Evolutionary conservation across 208 protist species (phyloP), one percentile per base, ranked within the genome.

Genomic region (Leptomonas seymouri): DNA sequence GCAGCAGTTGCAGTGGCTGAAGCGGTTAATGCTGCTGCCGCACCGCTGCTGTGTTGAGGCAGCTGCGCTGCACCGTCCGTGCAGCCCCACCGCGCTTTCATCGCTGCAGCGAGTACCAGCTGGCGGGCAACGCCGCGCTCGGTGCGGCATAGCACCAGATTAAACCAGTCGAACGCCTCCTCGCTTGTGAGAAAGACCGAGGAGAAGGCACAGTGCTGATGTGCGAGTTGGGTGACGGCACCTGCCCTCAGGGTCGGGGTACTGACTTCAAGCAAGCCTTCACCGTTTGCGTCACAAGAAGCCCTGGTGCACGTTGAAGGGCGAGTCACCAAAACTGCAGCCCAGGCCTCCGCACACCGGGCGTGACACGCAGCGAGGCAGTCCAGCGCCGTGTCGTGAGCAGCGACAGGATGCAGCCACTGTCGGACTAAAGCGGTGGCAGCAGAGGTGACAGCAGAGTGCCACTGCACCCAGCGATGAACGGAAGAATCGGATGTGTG

Each of bases 341-440:
- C 49, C 71, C 71, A 71, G 34, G 27, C 15, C 28, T 50, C n/a
- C 21, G 56, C 63, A 44, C 63, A 69, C 46, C 23, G 14, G 30
- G 63, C 63, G 42, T 69, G 71, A 23, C 63, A 65, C 55, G 46
- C 25, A 16, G 71, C 71, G 27, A 76, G 63, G 27, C 34, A 30
- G n/a, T 55, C 28, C 27, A 68, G 21, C 25, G 25, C 39, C 5
- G 39, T 20, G 25, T 23, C 46, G 11, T 64, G 53, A 16, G 46
- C 54, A 25, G 45, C 51, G 9, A 46, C 41, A 0, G 61, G 70
- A 0, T 12, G 34, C 30, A 75, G 61, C 61, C 61, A 69, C 45
- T 53, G 46, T 2, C 31, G 16, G 16, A 49, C 61, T 4, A 75
- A 31, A 12, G 21, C 25, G 25, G 59, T n/a, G 6, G 54, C 44